Conservation (phyloP, 2,329 filamentous ascomycete genomes). For the Cercospora sp. region DNA sequence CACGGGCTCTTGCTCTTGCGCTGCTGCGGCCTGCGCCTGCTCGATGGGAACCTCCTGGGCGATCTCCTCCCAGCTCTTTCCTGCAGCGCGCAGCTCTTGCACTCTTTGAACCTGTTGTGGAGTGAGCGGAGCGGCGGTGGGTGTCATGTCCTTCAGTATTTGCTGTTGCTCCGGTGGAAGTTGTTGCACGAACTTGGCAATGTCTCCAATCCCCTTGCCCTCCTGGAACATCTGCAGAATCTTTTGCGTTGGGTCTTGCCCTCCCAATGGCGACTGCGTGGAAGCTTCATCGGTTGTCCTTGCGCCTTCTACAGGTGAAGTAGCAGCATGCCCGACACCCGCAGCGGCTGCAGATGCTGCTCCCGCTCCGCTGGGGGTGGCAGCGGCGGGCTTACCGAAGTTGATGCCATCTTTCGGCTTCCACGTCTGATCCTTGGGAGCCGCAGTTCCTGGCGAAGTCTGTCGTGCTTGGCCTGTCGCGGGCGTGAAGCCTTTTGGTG, state of each 20-base stretch:
- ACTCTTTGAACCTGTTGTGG: slow-evolving; percentile 4
- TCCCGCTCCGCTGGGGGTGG: slow-evolving; percentile 22
- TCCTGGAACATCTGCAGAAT: slow-evolving; percentile 30
- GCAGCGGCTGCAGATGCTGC: slow-evolving; percentile 21
- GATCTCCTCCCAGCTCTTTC: slow-evolving; percentile 17
- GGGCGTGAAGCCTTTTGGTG: slow-evolving; percentile 24
- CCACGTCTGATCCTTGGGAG: slow-evolving; percentile 45
- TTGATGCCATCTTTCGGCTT: slow-evolving; percentile 45
- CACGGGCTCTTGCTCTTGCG: slow-evolving; percentile 31
- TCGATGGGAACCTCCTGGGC: slow-evolving; percentile 9
- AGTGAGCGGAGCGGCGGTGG: background rate
- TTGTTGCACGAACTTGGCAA: slow-evolving; percentile 15
- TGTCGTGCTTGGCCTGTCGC: slow-evolving; percentile 32
- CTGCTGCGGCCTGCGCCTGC: slow-evolving; percentile 4
- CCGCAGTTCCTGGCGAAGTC: slow-evolving; percentile 38
- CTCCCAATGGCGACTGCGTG: slow-evolving; percentile 26
- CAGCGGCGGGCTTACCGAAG: slow-evolving; percentile 36
- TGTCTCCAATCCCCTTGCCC: slow-evolving; percentile 16
- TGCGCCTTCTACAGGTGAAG: slow-evolving; percentile 35
- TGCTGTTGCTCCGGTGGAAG: slow-evolving; percentile 19
- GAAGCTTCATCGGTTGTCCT: slow-evolving; percentile 42
- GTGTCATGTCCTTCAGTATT: slow-evolving; percentile 14
- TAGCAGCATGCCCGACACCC: slow-evolving; percentile 17
- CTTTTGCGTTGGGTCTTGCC: slow-evolving; percentile 23
- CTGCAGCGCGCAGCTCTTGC: slow-evolving; percentile 12